Evolutionary conservation across 2,329 filamentous ascomycete genomes (phyloP).

Genomic region (Xylariaceae sp.): DNA sequence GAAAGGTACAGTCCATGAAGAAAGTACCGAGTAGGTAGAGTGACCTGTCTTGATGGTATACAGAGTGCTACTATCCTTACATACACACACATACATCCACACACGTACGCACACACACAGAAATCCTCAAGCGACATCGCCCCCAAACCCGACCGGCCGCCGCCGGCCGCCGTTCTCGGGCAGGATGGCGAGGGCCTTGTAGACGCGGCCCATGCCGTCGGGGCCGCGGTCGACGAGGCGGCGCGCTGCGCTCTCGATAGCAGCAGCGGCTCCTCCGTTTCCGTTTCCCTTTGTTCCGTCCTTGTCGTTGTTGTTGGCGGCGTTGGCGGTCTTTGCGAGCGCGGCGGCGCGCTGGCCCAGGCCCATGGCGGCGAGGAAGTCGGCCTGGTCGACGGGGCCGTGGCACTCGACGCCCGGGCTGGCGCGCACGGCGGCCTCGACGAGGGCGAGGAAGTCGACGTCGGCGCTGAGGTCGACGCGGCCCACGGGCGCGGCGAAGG

Average conservation of each 20-base stretch:
- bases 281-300: too few relatives aligned
- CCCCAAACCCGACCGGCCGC: conserved; percentile 86
- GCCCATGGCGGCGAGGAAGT: conserved; percentile 74
- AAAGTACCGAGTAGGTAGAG: too few relatives aligned
- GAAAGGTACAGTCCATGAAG: too few relatives aligned
- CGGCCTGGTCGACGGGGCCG: conserved; percentile 78
- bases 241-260: conserved; percentile 70
- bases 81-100: neutral
- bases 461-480: conserved; percentile 85
- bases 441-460: conserved; percentile 84
- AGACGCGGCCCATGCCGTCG: conserved; percentile 87
- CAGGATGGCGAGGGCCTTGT: conserved; percentile 86
- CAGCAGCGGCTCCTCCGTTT: too few relatives aligned
- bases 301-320: conserved; percentile 46
- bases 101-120: neutral
- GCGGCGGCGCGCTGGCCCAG: conserved; percentile 69
- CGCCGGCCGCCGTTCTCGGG: conserved; percentile 69
- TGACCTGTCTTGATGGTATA: too few relatives aligned
- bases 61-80: too few relatives aligned
- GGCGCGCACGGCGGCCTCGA: conserved; percentile 69
- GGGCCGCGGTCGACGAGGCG: conserved; percentile 76
- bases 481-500: conserved; percentile 72
- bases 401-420: conserved; percentile 83
- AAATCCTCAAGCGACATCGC: conserved; percentile 40
- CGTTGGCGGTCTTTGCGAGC: conserved; percentile 40